A percentile compares a stretch with the other conserved stretches of the same genome.
phyloP scores from a whole-genome alignment of 2,329 filamentous ascomycete genomes.

The Chaetomiaceae sp. region DNA sequence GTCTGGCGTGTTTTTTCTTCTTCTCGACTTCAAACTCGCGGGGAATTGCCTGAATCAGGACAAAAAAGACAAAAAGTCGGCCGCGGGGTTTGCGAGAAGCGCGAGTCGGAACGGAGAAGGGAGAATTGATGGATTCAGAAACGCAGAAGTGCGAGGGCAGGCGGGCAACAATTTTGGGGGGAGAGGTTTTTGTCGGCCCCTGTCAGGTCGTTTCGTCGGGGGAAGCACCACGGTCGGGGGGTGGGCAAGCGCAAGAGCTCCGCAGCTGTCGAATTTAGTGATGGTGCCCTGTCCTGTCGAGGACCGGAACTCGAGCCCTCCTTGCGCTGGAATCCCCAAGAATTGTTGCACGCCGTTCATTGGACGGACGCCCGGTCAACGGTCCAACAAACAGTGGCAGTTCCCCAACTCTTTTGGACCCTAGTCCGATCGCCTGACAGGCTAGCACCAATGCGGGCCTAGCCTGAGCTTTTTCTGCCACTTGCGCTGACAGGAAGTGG shows the following conservation, averaged over 20 bases:
- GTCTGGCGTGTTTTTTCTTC: too few relatives aligned
- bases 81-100: conserved; percentile 5
- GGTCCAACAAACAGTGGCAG: conserved; percentile 26
- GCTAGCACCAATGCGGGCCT: conserved; percentile 22
- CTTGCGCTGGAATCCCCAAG: conserved; percentile 19
- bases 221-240: conserved; percentile 14
- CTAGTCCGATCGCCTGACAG: conserved; percentile 26
- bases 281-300: conserved; percentile 12
- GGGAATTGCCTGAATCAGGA: conserved; percentile 9
- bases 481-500: conserved; percentile 20
- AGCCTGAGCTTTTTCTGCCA: conserved; percentile 11
- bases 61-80: conserved; percentile 9
- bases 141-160: conserved; percentile 18
- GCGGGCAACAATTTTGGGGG: conserved; percentile 22
- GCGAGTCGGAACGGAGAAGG: conserved; percentile 5
- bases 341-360: conserved; percentile 20
- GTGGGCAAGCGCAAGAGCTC: conserved; percentile 18
- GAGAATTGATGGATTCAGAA: conserved; percentile 16
- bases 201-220: conserved; percentile 15
- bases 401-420: conserved; percentile 30
- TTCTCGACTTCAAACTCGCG: conserved; percentile 21
- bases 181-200: conserved; percentile 24
- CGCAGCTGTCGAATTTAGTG: conserved; percentile 20
- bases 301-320: conserved; percentile 6
- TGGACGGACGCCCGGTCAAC: conserved; percentile 23